phyloP scores from a whole-genome alignment of 164 flowering plant genomes.

The Saururus chinensis region DNA sequence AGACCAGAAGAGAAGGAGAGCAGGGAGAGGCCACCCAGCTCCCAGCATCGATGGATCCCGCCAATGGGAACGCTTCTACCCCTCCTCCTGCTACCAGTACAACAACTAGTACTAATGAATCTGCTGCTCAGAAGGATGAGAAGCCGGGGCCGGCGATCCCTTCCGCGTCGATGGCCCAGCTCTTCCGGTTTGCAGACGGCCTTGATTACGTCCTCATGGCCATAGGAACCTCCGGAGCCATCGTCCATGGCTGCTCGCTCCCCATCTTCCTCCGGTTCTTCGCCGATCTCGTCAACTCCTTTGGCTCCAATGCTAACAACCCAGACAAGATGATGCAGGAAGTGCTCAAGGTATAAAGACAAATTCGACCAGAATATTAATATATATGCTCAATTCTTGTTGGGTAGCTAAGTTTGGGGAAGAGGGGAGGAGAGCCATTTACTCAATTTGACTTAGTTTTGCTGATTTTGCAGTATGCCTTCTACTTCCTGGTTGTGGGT shows the following conservation, averaged over 20 bases:
- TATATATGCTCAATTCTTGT: not conserved
- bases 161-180: constrained; percentile 47
- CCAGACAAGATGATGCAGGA: constrained; percentile 87
- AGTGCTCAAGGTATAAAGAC: constrained; percentile 60
- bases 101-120: not conserved
- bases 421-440: no score
- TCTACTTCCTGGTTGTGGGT: constrained; percentile 91
- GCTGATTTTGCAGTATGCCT: constrained; percentile 61
- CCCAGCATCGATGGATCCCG: not conserved
- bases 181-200: constrained; percentile 87
- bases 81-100: not conserved
- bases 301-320: constrained; percentile 75
- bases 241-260: constrained; percentile 88
- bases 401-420: not conserved
- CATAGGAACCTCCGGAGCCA: constrained; percentile 77
- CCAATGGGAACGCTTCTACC: not conserved
- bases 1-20: not conserved
- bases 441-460: not conserved
- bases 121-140: constrained; percentile 19
- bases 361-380: not conserved
- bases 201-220: constrained; percentile 74
- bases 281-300: constrained; percentile 97
- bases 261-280: constrained; percentile 93
- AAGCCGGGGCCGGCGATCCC: constrained; percentile 36
- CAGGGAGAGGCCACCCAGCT: not conserved